phyloP scores from a whole-genome alignment of 2,329 filamentous ascomycete species.

The Penicillium sp. region DNA sequence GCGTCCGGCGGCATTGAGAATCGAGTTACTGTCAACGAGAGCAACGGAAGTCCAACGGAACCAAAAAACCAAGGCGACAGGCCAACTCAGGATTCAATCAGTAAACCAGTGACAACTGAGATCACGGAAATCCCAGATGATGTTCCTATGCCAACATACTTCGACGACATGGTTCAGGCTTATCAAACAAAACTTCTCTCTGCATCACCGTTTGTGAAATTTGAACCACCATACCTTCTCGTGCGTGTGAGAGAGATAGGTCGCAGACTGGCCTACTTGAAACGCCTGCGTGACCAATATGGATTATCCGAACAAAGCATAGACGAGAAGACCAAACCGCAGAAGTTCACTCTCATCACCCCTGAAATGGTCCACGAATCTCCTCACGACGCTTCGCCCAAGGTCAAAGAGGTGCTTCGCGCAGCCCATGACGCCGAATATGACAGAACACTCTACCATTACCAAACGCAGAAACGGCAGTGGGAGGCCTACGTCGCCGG shows the following conservation, averaged over 20 bases:
- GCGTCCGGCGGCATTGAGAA: slow-evolving; percentile 4
- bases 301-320: slow-evolving; percentile 42
- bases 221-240: slow-evolving; percentile 86
- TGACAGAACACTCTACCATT: slow-evolving; percentile 88
- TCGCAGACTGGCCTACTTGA: slow-evolving; percentile 73
- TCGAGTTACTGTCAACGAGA: slow-evolving; percentile 5
- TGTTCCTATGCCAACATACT: slow-evolving; percentile 81
- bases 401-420: slow-evolving; percentile 88
- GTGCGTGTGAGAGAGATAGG: slow-evolving; percentile 92
- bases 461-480: slow-evolving; percentile 87
- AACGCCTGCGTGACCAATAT: slow-evolving; percentile 71
- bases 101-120: slow-evolving; percentile 16
- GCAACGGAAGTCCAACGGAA: neutral
- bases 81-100: slow-evolving; percentile 16
- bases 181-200: slow-evolving; percentile 91
- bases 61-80: slow-evolving; percentile 14
- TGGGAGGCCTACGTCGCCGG: slow-evolving; percentile 95
- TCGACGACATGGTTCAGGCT: slow-evolving; percentile 90
- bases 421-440: slow-evolving; percentile 96
- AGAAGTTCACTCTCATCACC: slow-evolving; percentile 83
- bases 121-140: slow-evolving; percentile 64
- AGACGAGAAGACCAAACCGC: slow-evolving; percentile 59
- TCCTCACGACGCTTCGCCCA: slow-evolving; percentile 71
- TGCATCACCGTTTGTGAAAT: slow-evolving; percentile 92
- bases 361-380: slow-evolving; percentile 92